Percentiles rank a stretch among this genome's conserved stretches.
Conservation (phyloP, 345 rosid species). For the Ailanthus altissimus region DNA sequence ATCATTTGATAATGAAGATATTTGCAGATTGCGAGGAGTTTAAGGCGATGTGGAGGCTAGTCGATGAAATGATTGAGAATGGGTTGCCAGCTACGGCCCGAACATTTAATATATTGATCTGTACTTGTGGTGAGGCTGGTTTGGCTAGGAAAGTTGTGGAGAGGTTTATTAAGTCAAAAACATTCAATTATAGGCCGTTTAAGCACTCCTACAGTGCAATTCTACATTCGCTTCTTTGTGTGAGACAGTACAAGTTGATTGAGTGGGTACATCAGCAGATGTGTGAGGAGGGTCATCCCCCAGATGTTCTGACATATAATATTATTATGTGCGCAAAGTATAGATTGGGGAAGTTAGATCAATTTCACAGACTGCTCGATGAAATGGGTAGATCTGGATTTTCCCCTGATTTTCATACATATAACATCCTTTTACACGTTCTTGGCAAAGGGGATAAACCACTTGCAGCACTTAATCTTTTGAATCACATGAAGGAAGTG, state of each 20-base stretch:
- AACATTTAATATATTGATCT: constrained; percentile 82
- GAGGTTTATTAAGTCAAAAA: constrained; percentile 76
- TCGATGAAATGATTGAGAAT: constrained; percentile 80
- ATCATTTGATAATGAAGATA: constrained; percentile 81
- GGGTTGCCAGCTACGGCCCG: constrained; percentile 73
- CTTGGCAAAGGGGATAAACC: constrained; percentile 85
- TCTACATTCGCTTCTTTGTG: constrained; percentile 52
- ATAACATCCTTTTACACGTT: constrained; percentile 76
- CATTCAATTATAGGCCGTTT: constrained; percentile 71
- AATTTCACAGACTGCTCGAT: constrained; percentile 68
- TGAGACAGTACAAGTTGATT: constrained; percentile 68
- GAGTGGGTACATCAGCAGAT: constrained; percentile 88
- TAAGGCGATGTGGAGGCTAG: constrained; percentile 90
- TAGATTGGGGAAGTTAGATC: constrained; percentile 68
- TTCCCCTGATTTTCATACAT: constrained; percentile 78
- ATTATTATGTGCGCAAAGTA: constrained; percentile 68
- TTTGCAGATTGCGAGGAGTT: constrained; percentile 75
- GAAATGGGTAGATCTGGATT: constrained; percentile 68
- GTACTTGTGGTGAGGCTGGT: constrained; percentile 77
- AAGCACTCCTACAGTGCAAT: constrained; percentile 81
- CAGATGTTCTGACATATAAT: constrained; percentile 74
- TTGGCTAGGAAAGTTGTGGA: constrained; percentile 68
- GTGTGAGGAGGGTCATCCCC: constrained; percentile 57
- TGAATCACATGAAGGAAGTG: constrained; percentile 80
- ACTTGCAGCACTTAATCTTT: constrained; percentile 67